A percentile compares a stretch with the other conserved stretches of the same genome.
phyloP scores from a whole-genome alignment of 2,329 filamentous ascomycete genomes.

The Trichoderma sp. region DNA sequence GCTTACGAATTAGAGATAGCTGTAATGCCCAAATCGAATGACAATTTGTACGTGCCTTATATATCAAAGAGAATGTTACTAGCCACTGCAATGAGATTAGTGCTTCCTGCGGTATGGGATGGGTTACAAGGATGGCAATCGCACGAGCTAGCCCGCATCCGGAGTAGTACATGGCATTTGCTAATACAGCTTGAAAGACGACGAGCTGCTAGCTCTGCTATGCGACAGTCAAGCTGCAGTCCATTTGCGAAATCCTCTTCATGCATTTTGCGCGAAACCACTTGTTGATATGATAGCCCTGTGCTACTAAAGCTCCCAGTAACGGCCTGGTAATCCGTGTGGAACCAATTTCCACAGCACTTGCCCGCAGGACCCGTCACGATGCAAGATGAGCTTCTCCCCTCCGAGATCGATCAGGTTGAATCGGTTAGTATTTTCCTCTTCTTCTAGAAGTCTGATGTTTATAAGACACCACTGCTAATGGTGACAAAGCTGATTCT shows the following conservation, averaged over 20 bases:
- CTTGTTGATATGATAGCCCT: conserved; percentile 7
- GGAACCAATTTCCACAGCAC: conserved; percentile 3
- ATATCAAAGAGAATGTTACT: neutral
- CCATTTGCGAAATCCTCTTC: neutral
- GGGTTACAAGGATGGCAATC: neutral
- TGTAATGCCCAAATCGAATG: too few species aligned
- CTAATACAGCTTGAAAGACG: conserved; percentile 8
- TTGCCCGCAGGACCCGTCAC: conserved; percentile 12
- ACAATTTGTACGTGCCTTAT: too few species aligned
- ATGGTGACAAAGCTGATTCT: conserved; percentile 49
- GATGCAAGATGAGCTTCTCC: conserved; percentile 32
- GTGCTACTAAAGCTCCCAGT: conserved; percentile 2
- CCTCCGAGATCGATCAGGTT: conserved; percentile 34
- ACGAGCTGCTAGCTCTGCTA: neutral
- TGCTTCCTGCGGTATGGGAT: too few species aligned
- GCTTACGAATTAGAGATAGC: too few species aligned
- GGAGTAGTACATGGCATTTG: neutral
- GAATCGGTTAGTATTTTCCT: conserved; percentile 33
- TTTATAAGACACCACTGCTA: conserved; percentile 24
- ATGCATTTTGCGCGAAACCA: neutral
- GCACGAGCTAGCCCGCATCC: neutral
- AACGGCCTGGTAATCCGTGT: conserved; percentile 3
- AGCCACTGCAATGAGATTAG: too few species aligned
- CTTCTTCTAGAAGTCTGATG: neutral
- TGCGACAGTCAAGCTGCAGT: neutral